Conservation (phyloP, 768 basidiomycete species). For the Termitomyces sp. region DNA sequence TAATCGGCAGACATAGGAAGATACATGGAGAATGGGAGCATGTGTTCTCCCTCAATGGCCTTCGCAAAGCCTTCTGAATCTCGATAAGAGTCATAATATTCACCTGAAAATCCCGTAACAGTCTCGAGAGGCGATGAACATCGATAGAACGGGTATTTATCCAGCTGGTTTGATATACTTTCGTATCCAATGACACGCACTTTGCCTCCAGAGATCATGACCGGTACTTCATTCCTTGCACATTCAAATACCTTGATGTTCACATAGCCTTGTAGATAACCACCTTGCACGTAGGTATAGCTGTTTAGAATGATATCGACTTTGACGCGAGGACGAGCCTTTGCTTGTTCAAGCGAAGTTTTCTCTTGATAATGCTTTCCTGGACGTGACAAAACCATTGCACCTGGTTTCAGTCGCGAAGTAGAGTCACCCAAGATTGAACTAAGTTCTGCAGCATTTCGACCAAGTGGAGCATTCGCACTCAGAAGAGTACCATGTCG, state of each 20-base stretch:
- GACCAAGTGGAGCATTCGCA: conserved; percentile 25
- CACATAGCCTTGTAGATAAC: conserved; percentile 61
- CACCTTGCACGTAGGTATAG: conserved; percentile 76
- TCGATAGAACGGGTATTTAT: conserved; percentile 82
- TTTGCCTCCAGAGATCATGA: conserved; percentile 70
- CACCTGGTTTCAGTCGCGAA: conserved; percentile 49
- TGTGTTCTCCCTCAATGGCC: conserved; percentile 61
- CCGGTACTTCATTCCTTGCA: conserved; percentile 46
- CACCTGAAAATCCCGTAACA: conserved; percentile 38
- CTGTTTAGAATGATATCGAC: conserved; percentile 76
- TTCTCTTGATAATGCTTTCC: conserved; percentile 20
- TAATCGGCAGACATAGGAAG: conserved; percentile 51
- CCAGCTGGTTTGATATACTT: conserved; percentile 47
- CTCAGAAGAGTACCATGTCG: not conserved
- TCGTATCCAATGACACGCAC: conserved; percentile 84
- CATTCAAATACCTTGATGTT: conserved; percentile 57
- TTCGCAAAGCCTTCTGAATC: conserved; percentile 60
- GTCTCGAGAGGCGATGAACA: conserved; percentile 49
- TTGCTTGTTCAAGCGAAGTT: conserved; percentile 65
- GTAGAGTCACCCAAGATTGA: conserved; percentile 57
- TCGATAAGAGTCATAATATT: conserved; percentile 35
- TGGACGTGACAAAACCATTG: conserved; percentile 26
- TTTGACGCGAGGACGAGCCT: conserved; percentile 68
- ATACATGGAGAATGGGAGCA: conserved; percentile 66
- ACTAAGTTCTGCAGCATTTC: conserved; percentile 53